phyloP scores from a whole-genome alignment of 1,284 basidiomycete genomes.

The Cystobasidiaceae sp. region DNA sequence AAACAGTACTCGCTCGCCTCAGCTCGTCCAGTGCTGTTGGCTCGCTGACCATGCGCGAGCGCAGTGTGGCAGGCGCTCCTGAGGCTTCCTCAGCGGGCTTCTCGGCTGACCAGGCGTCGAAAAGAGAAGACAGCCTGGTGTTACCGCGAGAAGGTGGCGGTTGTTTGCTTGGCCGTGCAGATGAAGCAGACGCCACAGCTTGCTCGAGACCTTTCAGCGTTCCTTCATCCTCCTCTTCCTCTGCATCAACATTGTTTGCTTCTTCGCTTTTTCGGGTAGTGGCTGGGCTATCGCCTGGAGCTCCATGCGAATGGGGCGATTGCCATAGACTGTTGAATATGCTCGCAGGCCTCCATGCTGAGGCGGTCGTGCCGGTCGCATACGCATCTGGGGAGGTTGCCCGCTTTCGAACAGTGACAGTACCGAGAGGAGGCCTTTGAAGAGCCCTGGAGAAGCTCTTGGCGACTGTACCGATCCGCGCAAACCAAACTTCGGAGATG shows the following conservation, averaged over 20 bases:
- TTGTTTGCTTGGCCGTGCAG: no score
- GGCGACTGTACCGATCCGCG: conserved; percentile 45
- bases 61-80: no score
- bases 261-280: neutral
- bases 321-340: conserved; percentile 37
- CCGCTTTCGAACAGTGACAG: conserved; percentile 33
- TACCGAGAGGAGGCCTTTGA: conserved; percentile 33
- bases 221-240: conserved; percentile 32
- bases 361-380: conserved; percentile 9
- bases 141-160: conserved; percentile 24
- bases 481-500: conserved; percentile 45
- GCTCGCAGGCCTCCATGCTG: conserved; percentile 35
- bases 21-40: conserved; percentile 29
- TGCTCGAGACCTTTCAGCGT: conserved; percentile 33
- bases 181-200: neutral
- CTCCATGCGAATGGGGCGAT: neutral
- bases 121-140: conserved; percentile 37
- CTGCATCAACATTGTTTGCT: conserved; percentile 1
- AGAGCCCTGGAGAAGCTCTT: conserved; percentile 36
- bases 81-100: no score
- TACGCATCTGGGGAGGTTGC: conserved; percentile 10
- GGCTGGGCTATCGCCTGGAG: conserved; percentile 1
- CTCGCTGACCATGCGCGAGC: conserved; percentile 36
- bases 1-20: neutral
- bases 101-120: conserved; percentile 39